phyloP scores from a whole-genome alignment of 2,329 filamentous ascomycete species.

The Ascochyta lentis region DNA sequence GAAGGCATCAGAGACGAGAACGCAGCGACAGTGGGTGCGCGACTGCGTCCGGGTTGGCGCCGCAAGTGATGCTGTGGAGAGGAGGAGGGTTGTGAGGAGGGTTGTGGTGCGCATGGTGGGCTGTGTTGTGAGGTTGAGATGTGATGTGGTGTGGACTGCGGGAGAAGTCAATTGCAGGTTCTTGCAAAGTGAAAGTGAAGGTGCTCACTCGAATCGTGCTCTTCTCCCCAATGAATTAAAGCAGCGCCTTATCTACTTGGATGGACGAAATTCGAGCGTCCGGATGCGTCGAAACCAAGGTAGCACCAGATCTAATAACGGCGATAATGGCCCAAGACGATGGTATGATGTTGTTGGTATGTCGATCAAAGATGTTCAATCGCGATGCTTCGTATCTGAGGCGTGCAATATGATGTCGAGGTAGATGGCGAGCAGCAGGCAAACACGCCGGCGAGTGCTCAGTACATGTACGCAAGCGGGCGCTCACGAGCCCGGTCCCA shows the following conservation, averaged over 20 bases:
- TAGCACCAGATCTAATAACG: background rate
- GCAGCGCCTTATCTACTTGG: background rate
- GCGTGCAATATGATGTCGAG: constrained; percentile 1
- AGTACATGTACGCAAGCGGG: constrained; percentile 16
- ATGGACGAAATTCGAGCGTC: background rate
- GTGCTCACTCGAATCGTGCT: constrained; percentile 2
- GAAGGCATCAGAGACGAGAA: constrained; percentile 27
- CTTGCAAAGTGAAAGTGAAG: background rate
- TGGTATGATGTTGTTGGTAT: constrained; percentile 1
- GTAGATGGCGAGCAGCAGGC: background rate
- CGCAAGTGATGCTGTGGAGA: constrained; percentile 21
- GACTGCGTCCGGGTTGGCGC: constrained; percentile 29
- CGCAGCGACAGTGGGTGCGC: constrained; percentile 40
- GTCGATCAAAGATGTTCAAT: constrained; percentile 1
- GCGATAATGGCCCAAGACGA: background rate
- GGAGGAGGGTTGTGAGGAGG: constrained; percentile 21
- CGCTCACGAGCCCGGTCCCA: constrained; percentile 12
- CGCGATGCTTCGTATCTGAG: background rate
- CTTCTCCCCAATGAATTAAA: background rate
- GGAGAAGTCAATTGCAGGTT: background rate
- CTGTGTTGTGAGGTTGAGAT: background rate
- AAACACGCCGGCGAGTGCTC: constrained; percentile 9
- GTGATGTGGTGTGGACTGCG: background rate
- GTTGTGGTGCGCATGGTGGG: constrained; percentile 18
- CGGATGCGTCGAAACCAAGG: constrained; percentile 2